Evolutionary conservation across 148 eudicot species (phyloP).

Genomic region (Chenopodium album): DNA sequence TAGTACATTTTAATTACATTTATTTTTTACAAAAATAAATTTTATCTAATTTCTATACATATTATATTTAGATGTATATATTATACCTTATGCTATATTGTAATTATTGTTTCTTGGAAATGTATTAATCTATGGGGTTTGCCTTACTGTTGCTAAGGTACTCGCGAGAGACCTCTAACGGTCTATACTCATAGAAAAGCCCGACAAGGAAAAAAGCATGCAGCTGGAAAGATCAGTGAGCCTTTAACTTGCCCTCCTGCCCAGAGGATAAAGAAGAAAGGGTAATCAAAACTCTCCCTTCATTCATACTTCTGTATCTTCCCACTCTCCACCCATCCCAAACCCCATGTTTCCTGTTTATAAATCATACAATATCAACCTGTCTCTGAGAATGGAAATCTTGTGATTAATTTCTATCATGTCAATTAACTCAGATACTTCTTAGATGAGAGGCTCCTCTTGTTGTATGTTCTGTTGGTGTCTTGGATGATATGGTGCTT

Average conservation of each 20-base stretch:
- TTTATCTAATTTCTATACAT: too few relatives aligned
- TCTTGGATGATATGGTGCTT: background rate
- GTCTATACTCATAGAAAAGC: constrained; percentile 22
- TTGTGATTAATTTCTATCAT: background rate
- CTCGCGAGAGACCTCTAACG: constrained; percentile 15
- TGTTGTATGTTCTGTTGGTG: background rate
- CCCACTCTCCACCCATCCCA: background rate
- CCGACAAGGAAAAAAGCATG: constrained; percentile 22
- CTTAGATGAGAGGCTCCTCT: background rate
- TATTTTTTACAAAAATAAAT: too few relatives aligned
- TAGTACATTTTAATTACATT: too few relatives aligned
- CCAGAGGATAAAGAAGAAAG: constrained; percentile 24
- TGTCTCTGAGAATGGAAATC: background rate
- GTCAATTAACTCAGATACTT: background rate
- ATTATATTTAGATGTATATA: too few relatives aligned
- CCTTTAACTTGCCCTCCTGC: constrained; percentile 22
- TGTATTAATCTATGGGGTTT: constrained; percentile 1
- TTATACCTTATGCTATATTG: too few relatives aligned
- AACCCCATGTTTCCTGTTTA: background rate
- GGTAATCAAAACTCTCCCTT: constrained; percentile 15
- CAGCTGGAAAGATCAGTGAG: constrained; percentile 8
- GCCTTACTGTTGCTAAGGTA: constrained; percentile 22
- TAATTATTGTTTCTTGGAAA: background rate
- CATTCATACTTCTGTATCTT: background rate
- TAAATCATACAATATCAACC: background rate